A percentile compares a stretch with the other conserved stretches of the same genome.
phyloP scores from a whole-genome alignment of 192 early-diverging fungal genomes.

The Haplosporangium gracile region DNA sequence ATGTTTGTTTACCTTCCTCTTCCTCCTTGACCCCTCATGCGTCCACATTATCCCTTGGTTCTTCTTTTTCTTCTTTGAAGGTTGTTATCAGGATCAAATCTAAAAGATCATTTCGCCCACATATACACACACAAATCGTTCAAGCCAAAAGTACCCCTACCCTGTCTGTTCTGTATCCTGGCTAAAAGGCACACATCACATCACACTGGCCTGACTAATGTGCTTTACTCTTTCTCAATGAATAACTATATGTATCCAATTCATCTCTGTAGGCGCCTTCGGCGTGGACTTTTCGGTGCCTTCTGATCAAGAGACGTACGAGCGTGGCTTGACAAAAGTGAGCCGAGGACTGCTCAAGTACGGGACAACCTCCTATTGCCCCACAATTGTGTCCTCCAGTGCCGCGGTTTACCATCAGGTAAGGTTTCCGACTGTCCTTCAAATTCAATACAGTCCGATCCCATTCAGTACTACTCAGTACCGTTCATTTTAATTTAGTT shows the following conservation, averaged over 20 bases:
- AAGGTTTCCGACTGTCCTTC: neutral
- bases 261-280: constrained; percentile 63
- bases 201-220: neutral
- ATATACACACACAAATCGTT: neutral
- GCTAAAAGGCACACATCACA: neutral
- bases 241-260: too few relatives aligned
- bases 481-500: neutral
- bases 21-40: neutral
- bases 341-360: constrained; percentile 81
- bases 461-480: neutral
- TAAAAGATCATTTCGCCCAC: neutral
- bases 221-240: too few relatives aligned
- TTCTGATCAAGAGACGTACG: constrained; percentile 71
- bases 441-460: neutral
- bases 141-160: neutral
- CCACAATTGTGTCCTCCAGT: constrained; percentile 82
- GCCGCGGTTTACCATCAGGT: constrained; percentile 80
- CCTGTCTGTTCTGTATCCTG: too few relatives aligned
- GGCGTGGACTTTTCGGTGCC: constrained; percentile 80
- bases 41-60: too few relatives aligned
- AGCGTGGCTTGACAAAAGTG: constrained; percentile 72
- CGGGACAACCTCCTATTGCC: constrained; percentile 86
- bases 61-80: constrained; percentile 11
- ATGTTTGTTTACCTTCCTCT: constrained; percentile 27
- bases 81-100: constrained; percentile 9